A percentile compares a stretch with the other conserved stretches of the same genome.
phyloP scores from a whole-genome alignment of 768 basidiomycete species.

The Boletus rubroflammeus region DNA sequence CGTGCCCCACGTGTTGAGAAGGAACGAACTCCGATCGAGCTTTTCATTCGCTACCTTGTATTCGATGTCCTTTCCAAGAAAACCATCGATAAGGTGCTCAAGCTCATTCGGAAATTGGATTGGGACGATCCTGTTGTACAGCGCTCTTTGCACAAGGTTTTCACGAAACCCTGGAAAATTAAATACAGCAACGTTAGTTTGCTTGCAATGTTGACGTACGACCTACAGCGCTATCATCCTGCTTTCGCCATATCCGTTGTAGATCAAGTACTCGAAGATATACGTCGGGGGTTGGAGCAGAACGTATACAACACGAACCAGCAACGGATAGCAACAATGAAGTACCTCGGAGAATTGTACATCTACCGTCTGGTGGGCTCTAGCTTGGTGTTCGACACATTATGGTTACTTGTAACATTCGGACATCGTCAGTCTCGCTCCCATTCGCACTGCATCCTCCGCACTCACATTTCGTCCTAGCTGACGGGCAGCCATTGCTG shows the following conservation, averaged over 20 bases:
- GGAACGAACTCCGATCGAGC: slow-evolving; percentile 78
- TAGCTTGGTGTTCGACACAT: slow-evolving; percentile 83
- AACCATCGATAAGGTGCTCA: slow-evolving; percentile 94
- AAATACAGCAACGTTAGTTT: slow-evolving; percentile 87
- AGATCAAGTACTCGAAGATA: slow-evolving; percentile 93
- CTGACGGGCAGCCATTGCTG: slow-evolving; percentile 85
- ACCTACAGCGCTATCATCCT: slow-evolving; percentile 89
- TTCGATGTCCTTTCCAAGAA: slow-evolving; percentile 91
- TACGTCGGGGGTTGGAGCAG: slow-evolving; percentile 86
- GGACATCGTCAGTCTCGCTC: slow-evolving; percentile 76
- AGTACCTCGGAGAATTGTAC: slow-evolving; percentile 95
- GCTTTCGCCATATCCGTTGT: slow-evolving; percentile 85
- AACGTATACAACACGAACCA: slow-evolving; percentile 96
- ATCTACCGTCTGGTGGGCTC: slow-evolving; percentile 92
- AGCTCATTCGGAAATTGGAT: slow-evolving; percentile 87
- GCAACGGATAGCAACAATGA: slow-evolving; percentile 84
- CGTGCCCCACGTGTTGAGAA: slow-evolving; percentile 83
- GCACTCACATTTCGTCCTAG: slow-evolving; percentile 39
- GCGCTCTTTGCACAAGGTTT: slow-evolving; percentile 75
- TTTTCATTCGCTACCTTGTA: slow-evolving; percentile 95
- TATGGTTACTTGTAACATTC: slow-evolving; percentile 94
- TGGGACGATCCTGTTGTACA: slow-evolving; percentile 78
- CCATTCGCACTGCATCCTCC: background rate
- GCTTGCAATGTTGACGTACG: slow-evolving; percentile 92
- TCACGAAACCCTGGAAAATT: slow-evolving; percentile 98